Conservation (phyloP, 306 rosid species). For the Canavalia ensiformis region DNA sequence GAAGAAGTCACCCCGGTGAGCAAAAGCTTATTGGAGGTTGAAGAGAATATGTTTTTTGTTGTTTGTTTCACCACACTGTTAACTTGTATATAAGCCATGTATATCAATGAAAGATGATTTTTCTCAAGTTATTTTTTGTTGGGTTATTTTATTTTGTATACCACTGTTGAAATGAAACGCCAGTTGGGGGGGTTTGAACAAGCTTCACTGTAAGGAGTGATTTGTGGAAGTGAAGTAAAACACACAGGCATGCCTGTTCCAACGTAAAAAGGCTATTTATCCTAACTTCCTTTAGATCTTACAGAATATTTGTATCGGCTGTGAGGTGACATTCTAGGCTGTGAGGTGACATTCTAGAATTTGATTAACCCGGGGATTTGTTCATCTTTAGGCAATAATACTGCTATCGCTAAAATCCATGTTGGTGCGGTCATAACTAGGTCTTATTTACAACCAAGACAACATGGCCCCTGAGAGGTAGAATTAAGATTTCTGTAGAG, state of each 20-base stretch:
- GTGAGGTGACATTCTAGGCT: constrained; percentile 11
- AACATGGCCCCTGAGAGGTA: constrained; percentile 1
- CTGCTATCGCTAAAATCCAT: neutral
- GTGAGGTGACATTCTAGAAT: constrained; percentile 8
- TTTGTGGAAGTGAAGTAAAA: neutral
- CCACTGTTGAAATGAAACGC: neutral
- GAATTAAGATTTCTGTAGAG: constrained; percentile 18
- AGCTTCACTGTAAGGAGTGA: neutral
- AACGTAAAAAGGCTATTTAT: neutral
- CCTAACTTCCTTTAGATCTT: neutral
- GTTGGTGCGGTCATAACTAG: constrained; percentile 8
- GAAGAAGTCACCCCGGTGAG: constrained; percentile 76
- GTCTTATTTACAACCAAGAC: neutral
- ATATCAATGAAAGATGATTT: constrained; percentile 68
- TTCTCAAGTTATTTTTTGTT: constrained; percentile 37
- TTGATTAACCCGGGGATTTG: neutral
- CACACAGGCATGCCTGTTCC: neutral
- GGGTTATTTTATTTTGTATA: constrained; percentile 17
- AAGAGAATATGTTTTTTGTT: constrained; percentile 54
- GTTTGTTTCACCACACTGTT: constrained; percentile 64
- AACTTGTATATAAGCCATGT: constrained; percentile 85
- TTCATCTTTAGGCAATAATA: neutral
- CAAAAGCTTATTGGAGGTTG: constrained; percentile 82
- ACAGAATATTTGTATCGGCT: constrained; percentile 7
- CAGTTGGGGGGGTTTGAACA: neutral